Base-by-base conservation (phyloP, 1,284 basidiomycete species). In the Ganoderma resinaceum region DNA sequence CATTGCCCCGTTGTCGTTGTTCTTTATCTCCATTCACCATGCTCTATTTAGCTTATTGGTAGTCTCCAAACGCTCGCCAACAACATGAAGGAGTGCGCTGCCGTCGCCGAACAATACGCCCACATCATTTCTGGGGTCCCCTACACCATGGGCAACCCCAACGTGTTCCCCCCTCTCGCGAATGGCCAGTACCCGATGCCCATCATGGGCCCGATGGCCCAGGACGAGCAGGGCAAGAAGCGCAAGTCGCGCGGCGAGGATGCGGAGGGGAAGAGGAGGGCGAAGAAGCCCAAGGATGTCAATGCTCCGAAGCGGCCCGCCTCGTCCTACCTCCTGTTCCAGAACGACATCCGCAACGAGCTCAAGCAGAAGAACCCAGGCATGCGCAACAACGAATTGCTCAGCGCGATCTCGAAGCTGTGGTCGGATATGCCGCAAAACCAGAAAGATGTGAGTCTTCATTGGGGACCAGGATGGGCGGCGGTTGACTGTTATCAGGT, bases 291-390 rank as follows among this genome's bases (percentile, higher is more conserved):
- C 66, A 95, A 91, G 79, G 97, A 99, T 79, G 96, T 96, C 42
- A 93, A 96, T 79, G 95, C 95, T 67, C 97, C 97, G 53, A 98
- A 98, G 82, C 91, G 96, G 20, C 96, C 97, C 33, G 88, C 96
- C 26, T 95, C 95, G 23, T 96, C 96, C 23, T 99, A 98, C 84
- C 90, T 99, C 78, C 85, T 98, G 75, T 99, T 94, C 87, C 97
- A 98, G 82, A 98, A 98, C 79, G 92, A 95, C 55, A 87, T 96
- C 69, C 91, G 96, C 76, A 88, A 90, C 71, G 82, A 88, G 72
- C 84, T 95, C 75, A 91, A 91, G 82, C 83, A 83, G 60, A 81
- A 86, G 73, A 83, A 93, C 78, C 92, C 94, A 3, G 81, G 82
- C 12, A 81, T 95, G 69, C 80, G 87, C 53, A 91, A 97, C 78